Conservation (phyloP, 1,139 yeast genomes). For the Pneumocystis carinii region DNA sequence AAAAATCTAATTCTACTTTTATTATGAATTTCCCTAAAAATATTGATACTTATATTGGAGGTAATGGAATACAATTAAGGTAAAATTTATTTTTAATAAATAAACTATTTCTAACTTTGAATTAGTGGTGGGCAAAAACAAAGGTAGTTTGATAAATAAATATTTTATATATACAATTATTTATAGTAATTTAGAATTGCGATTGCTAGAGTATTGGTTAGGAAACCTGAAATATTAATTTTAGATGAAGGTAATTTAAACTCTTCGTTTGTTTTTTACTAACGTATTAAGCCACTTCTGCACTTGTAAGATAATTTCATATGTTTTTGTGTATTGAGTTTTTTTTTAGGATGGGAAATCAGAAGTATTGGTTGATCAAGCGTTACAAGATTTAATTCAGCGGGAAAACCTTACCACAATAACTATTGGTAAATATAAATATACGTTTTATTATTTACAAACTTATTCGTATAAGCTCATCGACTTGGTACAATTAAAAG, state of each 20-base stretch:
- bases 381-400: constrained; percentile 46
- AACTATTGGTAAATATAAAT: constrained; percentile 39
- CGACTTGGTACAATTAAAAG: constrained; percentile 75
- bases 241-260: constrained; percentile 38
- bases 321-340: not conserved
- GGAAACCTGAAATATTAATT: constrained; percentile 54
- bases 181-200: constrained; percentile 35
- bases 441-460: not conserved
- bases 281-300: constrained; percentile 21
- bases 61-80: constrained; percentile 54
- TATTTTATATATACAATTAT: not conserved
- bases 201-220: constrained; percentile 65
- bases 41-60: constrained; percentile 71
- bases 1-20: constrained; percentile 67
- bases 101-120: constrained; percentile 19
- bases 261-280: constrained; percentile 48
- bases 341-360: constrained; percentile 47
- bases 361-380: constrained; percentile 65
- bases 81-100: not conserved
- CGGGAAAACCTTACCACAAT: constrained; percentile 59
- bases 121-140: constrained; percentile 76
- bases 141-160: constrained; percentile 14
- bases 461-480: constrained; percentile 34
- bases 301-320: constrained; percentile 8
- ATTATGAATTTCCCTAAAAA: constrained; percentile 49